These are phyloP conservation scores for Pyrenopolyporus hunteri DNA, from an alignment of 495 filamentous ascomycete species.

Conservation along the genomic window DNA sequence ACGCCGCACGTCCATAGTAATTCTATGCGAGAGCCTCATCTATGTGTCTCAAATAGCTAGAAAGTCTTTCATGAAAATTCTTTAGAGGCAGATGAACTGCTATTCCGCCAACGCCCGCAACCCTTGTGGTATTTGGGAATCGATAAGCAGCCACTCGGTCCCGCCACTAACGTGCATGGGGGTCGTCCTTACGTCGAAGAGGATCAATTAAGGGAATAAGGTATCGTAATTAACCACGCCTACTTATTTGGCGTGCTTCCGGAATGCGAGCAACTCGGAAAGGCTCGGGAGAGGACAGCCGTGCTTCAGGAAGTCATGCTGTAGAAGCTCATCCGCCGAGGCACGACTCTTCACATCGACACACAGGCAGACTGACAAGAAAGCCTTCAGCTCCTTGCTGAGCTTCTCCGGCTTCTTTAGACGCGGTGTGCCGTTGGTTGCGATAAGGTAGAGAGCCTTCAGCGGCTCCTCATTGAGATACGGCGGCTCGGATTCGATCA, in stretches of 20 bases:
- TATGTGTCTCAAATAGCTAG: slow-evolving; percentile 30
- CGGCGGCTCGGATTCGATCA: slow-evolving; percentile 98
- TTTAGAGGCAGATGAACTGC: slow-evolving; percentile 18
- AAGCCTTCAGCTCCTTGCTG: slow-evolving; percentile 94
- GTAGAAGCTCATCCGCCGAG: slow-evolving; percentile 83
- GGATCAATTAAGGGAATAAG: slow-evolving; percentile 21
- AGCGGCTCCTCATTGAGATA: slow-evolving; percentile 98
- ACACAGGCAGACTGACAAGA: slow-evolving; percentile 92
- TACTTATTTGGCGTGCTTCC: slow-evolving; percentile 58
- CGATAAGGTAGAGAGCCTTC: slow-evolving; percentile 95
- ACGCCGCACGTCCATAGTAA: slow-evolving; percentile 22
- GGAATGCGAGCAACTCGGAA: slow-evolving; percentile 83
- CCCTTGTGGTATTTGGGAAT: slow-evolving; percentile 7
- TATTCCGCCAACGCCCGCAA: slow-evolving; percentile 6
- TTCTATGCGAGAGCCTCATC: slow-evolving; percentile 24
- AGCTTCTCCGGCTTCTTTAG: slow-evolving; percentile 98
- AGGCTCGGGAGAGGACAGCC: slow-evolving; percentile 82
- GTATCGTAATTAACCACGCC: slow-evolving; percentile 34
- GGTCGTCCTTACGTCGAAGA: not conserved
- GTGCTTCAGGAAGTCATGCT: slow-evolving; percentile 77
- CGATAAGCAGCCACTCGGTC: slow-evolving; percentile 13
- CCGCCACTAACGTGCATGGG: slow-evolving; percentile 4
- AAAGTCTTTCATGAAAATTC: slow-evolving; percentile 31
- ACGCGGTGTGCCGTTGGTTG: slow-evolving; percentile 94
- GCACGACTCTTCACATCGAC: slow-evolving; percentile 95